Evolutionary conservation across 148 eudicot species (phyloP).

Genomic region (Fagopyrum tataricum): DNA sequence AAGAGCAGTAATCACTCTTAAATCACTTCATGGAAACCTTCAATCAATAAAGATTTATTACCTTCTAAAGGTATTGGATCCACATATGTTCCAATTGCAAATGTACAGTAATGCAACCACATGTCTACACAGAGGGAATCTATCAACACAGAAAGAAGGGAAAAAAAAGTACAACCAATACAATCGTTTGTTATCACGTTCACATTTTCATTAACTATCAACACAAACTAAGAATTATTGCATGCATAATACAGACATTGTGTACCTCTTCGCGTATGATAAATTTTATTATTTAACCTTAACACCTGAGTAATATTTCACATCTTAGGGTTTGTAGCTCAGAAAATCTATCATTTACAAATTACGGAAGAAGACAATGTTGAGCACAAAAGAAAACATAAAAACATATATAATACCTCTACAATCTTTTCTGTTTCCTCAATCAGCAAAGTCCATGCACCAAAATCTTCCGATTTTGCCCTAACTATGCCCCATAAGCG

Average conservation of each 20-base stretch:
- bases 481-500: too few species aligned
- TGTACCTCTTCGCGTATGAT: not conserved
- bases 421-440: too few species aligned
- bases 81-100: conserved; percentile 74
- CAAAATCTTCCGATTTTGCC: too few species aligned
- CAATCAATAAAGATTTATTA: conserved; percentile 26
- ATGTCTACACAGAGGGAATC: conserved; percentile 93
- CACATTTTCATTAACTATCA: not conserved
- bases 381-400: too few species aligned
- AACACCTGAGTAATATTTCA: too few species aligned
- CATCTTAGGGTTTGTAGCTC: not conserved
- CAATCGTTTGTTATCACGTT: not conserved
- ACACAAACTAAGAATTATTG: not conserved
- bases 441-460: too few species aligned
- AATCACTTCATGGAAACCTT: conserved; percentile 14
- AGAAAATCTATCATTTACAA: not conserved
- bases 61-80: conserved; percentile 86
- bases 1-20: conserved; percentile 22
- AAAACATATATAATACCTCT: too few species aligned
- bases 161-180: not conserved
- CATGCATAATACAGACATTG: not conserved
- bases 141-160: too few species aligned
- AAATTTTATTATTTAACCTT: not conserved
- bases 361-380: too few species aligned
- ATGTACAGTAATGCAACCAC: conserved; percentile 92